Percentiles rank a stretch among this genome's conserved stretches.
These are phyloP conservation scores for Peronospora destructor DNA, from an alignment of 352 stramenopile species.

Conservation along the genomic window DNA sequence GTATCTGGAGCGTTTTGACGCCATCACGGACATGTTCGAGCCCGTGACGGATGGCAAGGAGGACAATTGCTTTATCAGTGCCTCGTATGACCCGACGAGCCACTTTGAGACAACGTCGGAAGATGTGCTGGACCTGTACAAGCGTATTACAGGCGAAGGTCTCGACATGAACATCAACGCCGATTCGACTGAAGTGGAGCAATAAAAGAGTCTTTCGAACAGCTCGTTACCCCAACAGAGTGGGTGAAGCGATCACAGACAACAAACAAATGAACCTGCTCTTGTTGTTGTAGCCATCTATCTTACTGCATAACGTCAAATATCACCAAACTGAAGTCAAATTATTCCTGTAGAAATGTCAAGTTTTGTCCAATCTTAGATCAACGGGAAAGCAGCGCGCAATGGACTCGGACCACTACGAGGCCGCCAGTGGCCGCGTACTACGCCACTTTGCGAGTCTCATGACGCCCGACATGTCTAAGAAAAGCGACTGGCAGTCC, in stretches of 20 bases:
- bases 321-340: slow-evolving; percentile 13
- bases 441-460: slow-evolving; percentile 58
- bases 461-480: slow-evolving; percentile 29
- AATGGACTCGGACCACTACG: slow-evolving; percentile 31
- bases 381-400: slow-evolving; percentile 9
- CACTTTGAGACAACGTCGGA: slow-evolving; percentile 97
- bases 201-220: slow-evolving; percentile 39
- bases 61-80: slow-evolving; percentile 98
- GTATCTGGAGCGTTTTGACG: slow-evolving; percentile 96
- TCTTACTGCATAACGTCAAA: slow-evolving; percentile 2
- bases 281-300: slow-evolving; percentile 13
- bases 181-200: slow-evolving; percentile 91
- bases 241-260: background rate
- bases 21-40: slow-evolving; percentile 92
- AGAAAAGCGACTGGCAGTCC: slow-evolving; percentile 24
- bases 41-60: slow-evolving; percentile 84
- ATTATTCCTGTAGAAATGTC: slow-evolving; percentile 1
- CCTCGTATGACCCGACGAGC: slow-evolving; percentile 87
- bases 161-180: slow-evolving; percentile 98
- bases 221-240: background rate
- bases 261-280: slow-evolving; percentile 16
- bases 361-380: slow-evolving; percentile 11
- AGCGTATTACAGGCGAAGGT: slow-evolving; percentile 95
- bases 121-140: slow-evolving; percentile 96
- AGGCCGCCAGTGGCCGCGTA: slow-evolving; percentile 49